A percentile compares a stretch with the other conserved stretches of the same genome.
Conservation (phyloP, 2,329 filamentous ascomycete genomes). For the Clonostachys sp. region DNA sequence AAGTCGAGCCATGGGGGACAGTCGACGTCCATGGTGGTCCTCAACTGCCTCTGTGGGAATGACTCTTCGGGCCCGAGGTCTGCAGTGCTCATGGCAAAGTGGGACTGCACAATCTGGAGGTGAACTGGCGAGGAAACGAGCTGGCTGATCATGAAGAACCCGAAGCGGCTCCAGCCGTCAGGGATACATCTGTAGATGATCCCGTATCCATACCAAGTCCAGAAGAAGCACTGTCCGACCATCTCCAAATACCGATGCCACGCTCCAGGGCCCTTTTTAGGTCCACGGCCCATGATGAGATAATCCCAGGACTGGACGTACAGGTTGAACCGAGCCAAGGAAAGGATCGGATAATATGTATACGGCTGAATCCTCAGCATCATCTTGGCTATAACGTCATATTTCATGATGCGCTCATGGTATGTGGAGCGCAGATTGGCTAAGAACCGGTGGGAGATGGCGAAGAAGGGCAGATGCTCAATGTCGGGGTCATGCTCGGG, state of each 20-base stretch:
- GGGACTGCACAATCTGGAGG: constrained; percentile 84
- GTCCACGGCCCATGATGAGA: constrained; percentile 47
- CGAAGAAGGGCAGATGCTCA: constrained; percentile 84
- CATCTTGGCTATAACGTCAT: constrained; percentile 65
- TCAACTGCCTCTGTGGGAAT: constrained; percentile 79
- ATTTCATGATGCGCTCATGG: constrained; percentile 54
- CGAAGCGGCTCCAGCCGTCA: constrained; percentile 55
- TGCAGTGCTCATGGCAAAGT: constrained; percentile 89
- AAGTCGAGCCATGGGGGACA: constrained; percentile 79
- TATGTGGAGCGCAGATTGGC: constrained; percentile 71
- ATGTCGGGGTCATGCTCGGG: constrained; percentile 97
- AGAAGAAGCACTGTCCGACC: constrained; percentile 58
- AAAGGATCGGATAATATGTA: constrained; percentile 77
- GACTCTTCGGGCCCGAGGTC: constrained; percentile 74
- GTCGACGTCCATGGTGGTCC: constrained; percentile 84
- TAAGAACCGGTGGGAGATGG: constrained; percentile 78
- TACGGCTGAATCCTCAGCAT: constrained; percentile 73
- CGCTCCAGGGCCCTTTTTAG: constrained; percentile 54
- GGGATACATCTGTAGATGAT: constrained; percentile 62
- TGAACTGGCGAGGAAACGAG: constrained; percentile 78
- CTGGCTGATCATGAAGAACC: constrained; percentile 77
- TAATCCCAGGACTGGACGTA: constrained; percentile 74
- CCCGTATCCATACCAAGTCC: constrained; percentile 74
- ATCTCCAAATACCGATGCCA: constrained; percentile 65
- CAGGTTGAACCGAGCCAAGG: constrained; percentile 82